Percentiles rank a stretch among this genome's conserved stretches.
Conservation (phyloP, 164 flowering plant genomes). For the Nymphaea thermarum region DNA sequence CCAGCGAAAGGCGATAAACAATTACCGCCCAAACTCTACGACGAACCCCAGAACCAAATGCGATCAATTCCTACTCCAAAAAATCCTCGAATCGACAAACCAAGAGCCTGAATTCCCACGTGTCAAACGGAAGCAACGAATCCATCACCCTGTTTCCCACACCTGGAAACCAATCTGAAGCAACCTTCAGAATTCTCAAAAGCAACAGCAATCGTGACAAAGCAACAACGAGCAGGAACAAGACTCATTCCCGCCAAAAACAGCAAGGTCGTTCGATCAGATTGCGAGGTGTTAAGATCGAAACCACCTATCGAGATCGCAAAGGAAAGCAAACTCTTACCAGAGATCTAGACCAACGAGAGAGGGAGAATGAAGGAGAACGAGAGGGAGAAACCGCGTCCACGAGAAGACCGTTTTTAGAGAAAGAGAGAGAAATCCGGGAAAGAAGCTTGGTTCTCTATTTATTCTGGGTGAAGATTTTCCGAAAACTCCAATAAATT, state of each 20-base stretch:
- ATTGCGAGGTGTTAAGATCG: neutral
- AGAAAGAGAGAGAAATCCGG: neutral
- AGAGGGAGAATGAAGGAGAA: neutral
- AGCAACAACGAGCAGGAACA: neutral
- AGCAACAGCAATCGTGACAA: neutral
- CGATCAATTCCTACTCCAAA: neutral
- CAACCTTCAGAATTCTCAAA: neutral
- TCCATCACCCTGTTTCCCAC: neutral
- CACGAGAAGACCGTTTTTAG: neutral
- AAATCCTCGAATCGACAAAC: neutral
- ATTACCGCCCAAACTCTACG: neutral
- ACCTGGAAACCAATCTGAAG: neutral
- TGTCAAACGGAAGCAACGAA: neutral
- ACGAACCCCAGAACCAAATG: neutral
- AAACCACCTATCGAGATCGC: neutral
- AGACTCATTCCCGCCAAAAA: neutral
- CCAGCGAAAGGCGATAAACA: neutral
- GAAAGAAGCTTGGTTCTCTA: no score
- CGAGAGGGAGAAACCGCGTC: neutral
- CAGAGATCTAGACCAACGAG: neutral
- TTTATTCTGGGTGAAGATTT: no score
- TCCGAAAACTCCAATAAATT: no score
- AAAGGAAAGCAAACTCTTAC: neutral
- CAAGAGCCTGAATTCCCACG: neutral
- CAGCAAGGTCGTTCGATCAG: neutral